Evolutionary conservation across 1,139 yeast genomes (phyloP), one percentile per base, ranked within the genome.

Genomic region (Saccharomyces uvarum): DNA sequence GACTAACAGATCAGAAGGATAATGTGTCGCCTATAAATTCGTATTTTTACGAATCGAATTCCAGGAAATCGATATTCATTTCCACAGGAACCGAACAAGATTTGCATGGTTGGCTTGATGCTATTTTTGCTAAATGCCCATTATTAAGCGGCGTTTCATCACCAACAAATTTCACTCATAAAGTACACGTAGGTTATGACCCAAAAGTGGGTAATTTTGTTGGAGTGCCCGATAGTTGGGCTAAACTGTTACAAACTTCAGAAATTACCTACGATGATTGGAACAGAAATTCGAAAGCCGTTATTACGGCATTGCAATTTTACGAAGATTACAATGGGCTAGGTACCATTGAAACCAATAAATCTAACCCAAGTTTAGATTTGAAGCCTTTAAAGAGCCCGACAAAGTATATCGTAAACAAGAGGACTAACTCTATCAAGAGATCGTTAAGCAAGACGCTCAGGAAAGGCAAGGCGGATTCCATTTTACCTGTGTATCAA

Each of bases 291-390:
- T 90, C 91, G 1, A 86, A 82, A 29, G 91, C 91, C 0, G 91
- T 79, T 44, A 89, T 91, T 61, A 97, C 90, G 66, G 98, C 89
- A 2, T 80, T 91, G 67, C 95, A 88, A 62, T 91, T 93, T 67
- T 88, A 88, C 68, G 74, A 70, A 54, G 73, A 70, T 59, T 72
- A 69, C 46, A 63, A 62, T 42, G 73, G 74, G 44, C 54, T 55
- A 9, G 44, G 19, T 11, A 38, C 26, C 9, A 38, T 38, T 9
- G 26, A 16, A 11, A 19, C 13, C 44, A 11, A 38, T 9, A 9
- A 38, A 6, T 9, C 24, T n/a, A 16, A 38, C 9, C 16, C 24
- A 38, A 19, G 44, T 19, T 8, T 16, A 38, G 26, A 19, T 11
- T 16, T 38, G 26, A 38, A 38, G 26, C 44, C 44, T 38, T 19